phyloP scores from a whole-genome alignment of 495 filamentous ascomycete genomes.

The Trichocladium uniseriatum region DNA sequence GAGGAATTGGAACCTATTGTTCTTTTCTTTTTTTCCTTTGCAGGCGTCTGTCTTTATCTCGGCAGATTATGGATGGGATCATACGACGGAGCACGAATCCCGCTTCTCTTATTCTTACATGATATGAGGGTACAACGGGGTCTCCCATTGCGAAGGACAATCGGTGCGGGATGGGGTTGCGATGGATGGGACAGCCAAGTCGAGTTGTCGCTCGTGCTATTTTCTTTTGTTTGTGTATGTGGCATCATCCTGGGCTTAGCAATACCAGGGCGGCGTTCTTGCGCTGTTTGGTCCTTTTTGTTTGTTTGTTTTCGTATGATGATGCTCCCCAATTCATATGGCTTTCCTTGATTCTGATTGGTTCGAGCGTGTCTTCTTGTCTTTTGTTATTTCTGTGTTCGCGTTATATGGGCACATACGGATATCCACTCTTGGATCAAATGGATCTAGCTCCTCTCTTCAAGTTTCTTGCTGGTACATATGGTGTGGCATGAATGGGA shows the following conservation, averaged over 20 bases:
- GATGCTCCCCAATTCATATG: not conserved
- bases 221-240: not conserved
- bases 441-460: not conserved
- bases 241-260: not conserved
- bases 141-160: too few relatives aligned
- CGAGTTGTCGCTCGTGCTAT: too few relatives aligned
- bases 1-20: not conserved
- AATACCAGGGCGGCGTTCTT: not conserved
- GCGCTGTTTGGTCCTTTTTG: not conserved
- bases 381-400: slow-evolving; percentile 1
- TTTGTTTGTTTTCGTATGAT: not conserved
- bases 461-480: too few relatives aligned
- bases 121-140: too few relatives aligned
- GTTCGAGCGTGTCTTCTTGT: not conserved
- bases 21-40: not conserved
- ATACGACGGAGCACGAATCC: too few relatives aligned
- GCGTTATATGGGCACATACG: not conserved
- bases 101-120: too few relatives aligned
- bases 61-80: too few relatives aligned
- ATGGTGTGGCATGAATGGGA: too few relatives aligned
- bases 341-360: not conserved
- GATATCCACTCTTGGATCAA: not conserved
- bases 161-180: too few relatives aligned
- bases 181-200: not conserved
- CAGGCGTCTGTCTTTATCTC: too few relatives aligned